These are phyloP conservation scores for Camelina sativa DNA, from an alignment of 345 rosid genomes.

Conservation along the genomic window DNA sequence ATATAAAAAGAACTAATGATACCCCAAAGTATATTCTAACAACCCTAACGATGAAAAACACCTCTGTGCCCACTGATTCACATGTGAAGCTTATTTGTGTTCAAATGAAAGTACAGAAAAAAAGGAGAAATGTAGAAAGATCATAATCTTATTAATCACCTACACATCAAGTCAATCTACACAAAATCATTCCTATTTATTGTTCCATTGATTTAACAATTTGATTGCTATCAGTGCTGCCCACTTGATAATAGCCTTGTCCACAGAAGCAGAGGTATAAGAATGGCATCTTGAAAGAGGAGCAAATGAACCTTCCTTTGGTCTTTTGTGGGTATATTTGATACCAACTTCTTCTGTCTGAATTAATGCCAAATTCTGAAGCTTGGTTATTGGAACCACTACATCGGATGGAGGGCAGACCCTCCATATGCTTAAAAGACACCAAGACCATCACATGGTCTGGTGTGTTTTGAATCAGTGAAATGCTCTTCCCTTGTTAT, in stretches of 20 bases:
- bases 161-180: slow-evolving; percentile 3
- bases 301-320: not conserved
- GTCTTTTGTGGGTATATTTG: not conserved
- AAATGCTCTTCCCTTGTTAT: too few species aligned
- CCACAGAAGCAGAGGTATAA: not conserved
- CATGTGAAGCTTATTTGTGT: not conserved
- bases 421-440: not conserved
- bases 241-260: not conserved
- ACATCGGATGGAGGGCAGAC: not conserved
- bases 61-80: not conserved
- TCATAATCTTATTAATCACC: not conserved
- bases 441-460: not conserved
- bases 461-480: not conserved
- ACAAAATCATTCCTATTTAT: not conserved
- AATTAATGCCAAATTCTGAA: not conserved
- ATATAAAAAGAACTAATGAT: not conserved
- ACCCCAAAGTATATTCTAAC: not conserved
- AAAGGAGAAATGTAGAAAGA: not conserved
- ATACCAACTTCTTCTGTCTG: not conserved
- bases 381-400: not conserved
- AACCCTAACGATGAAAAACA: not conserved
- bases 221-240: not conserved
- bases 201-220: not conserved
- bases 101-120: slow-evolving; percentile 6
- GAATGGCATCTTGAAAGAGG: not conserved